Evolutionary conservation across 2,329 filamentous ascomycete genomes (phyloP), one percentile per base, ranked within the genome.

Genomic region (Ascochyta clinopodiicola): DNA sequence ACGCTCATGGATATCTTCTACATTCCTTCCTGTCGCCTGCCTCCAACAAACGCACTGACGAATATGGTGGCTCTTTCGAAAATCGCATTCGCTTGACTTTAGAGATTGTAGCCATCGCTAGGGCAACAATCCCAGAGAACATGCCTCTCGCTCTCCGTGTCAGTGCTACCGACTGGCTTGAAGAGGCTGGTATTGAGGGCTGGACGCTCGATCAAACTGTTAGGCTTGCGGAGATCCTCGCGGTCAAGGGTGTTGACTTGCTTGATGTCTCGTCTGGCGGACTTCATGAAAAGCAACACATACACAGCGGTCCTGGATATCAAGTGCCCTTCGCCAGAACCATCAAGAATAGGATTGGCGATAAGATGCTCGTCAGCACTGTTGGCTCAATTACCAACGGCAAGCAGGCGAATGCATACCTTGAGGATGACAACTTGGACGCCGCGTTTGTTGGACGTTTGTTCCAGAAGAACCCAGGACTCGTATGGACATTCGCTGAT

Each of bases 181-280:
- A 92, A 55, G 79, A 83, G 53, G 81, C 83, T 44, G 80, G 80
- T 1, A 64, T 75, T 19, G 83, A 87, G 62, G 85, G 83, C 65
- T 95, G 91, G 90, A 88, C 82, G 0, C 62, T 85, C 2, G 82
- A 86, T 15, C 82, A 94, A 49, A 87, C 86, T 0, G 80, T 86
- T 25, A 79, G 79, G 44, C 82, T 95, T 1, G 88, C 90, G 0
- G 71, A 80, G 70, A 78, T 88, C 8, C 83, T 97, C 1, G 89
- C 90, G 0, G 84, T 82, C 0, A 80, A 82, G 12, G 93, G 93
- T 27, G 83, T 96, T 38, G 93, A 97, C 72, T 79, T 96, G 15
- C 81, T 96, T 27, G 93, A 97, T 72, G 86, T 96, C 53, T 92
- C 88, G 64, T 88, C 87, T 1, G 91, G 87, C 32, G 93, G 90